These are phyloP conservation scores for Tuber magnatum DNA, from an alignment of 495 filamentous ascomycete species.

Conservation along the genomic window DNA sequence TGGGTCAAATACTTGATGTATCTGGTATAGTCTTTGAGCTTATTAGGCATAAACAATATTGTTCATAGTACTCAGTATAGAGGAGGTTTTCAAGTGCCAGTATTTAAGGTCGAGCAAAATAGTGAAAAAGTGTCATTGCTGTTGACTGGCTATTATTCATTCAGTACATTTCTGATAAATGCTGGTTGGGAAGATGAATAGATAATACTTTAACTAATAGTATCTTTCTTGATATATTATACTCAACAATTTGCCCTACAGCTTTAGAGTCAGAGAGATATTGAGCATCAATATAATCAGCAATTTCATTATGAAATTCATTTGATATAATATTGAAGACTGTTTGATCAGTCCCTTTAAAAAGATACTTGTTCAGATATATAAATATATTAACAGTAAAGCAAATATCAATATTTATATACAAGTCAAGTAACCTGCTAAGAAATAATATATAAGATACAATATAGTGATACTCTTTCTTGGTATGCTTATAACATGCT, in stretches of 20 bases:
- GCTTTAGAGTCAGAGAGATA: slow-evolving; percentile 21
- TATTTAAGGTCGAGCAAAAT: slow-evolving; percentile 12
- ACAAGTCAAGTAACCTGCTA: slow-evolving; percentile 14
- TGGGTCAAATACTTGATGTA: no score
- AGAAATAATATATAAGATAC: slow-evolving; percentile 19
- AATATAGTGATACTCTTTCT: slow-evolving; percentile 17
- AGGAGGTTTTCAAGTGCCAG: background rate
- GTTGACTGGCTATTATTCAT: slow-evolving; percentile 4
- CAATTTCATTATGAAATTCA: slow-evolving; percentile 8
- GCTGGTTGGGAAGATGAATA: slow-evolving; percentile 10
- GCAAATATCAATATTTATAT: slow-evolving; percentile 29
- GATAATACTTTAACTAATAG: slow-evolving; percentile 9
- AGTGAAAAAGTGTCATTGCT: slow-evolving; percentile 1
- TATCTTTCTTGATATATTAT: slow-evolving; percentile 9
- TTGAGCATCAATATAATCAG: slow-evolving; percentile 22
- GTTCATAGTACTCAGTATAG: slow-evolving; percentile 13
- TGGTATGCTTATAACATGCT: slow-evolving; percentile 7
- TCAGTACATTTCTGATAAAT: slow-evolving; percentile 14
- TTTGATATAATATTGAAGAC: slow-evolving; percentile 3
- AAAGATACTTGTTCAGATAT: slow-evolving; percentile 28
- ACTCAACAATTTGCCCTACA: slow-evolving; percentile 19
- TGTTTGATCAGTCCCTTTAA: slow-evolving; percentile 20
- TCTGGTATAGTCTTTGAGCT: background rate
- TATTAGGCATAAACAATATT: background rate
- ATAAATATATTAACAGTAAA: slow-evolving; percentile 25